Conservation (phyloP, 1,284 basidiomycete genomes). For the Pterula multifida region DNA sequence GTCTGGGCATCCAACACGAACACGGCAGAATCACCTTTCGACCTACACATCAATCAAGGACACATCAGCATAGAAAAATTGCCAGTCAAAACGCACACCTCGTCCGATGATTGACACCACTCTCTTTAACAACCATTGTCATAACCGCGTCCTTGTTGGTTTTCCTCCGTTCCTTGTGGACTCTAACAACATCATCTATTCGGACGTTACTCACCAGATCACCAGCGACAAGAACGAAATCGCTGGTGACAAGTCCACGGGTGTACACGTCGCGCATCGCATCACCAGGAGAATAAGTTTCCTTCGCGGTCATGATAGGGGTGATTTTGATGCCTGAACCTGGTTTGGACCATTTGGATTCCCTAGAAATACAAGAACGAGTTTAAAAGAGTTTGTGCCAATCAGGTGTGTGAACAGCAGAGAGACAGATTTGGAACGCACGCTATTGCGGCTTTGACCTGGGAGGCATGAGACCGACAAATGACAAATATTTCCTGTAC, state of each 20-base stretch:
- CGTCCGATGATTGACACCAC: conserved; percentile 58
- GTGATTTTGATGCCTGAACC: conserved; percentile 75
- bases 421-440: too few species aligned
- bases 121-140: conserved; percentile 88
- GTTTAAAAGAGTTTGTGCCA: conserved; percentile 9
- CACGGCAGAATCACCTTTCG: conserved; percentile 56
- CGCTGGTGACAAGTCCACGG: conserved; percentile 81
- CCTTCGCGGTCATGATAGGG: conserved; percentile 78
- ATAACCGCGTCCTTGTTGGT: conserved; percentile 90
- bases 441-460: conserved; percentile 74
- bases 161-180: conserved; percentile 81
- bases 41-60: conserved; percentile 26
- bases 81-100: conserved; percentile 36
- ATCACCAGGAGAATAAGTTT: conserved; percentile 88
- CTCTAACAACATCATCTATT: conserved; percentile 79
- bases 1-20: conserved; percentile 68
- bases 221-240: conserved; percentile 90
- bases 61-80: conserved; percentile 7
- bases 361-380: too few species aligned
- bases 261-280: conserved; percentile 95
- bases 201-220: conserved; percentile 92
- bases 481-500: conserved; percentile 95
- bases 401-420: conserved; percentile 6
- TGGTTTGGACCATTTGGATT: conserved; percentile 72
- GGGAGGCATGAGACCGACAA: conserved; percentile 76